Base-by-base conservation (phyloP, 2,329 filamentous ascomycete genomes). In the Paecilomyces niveus region DNA sequence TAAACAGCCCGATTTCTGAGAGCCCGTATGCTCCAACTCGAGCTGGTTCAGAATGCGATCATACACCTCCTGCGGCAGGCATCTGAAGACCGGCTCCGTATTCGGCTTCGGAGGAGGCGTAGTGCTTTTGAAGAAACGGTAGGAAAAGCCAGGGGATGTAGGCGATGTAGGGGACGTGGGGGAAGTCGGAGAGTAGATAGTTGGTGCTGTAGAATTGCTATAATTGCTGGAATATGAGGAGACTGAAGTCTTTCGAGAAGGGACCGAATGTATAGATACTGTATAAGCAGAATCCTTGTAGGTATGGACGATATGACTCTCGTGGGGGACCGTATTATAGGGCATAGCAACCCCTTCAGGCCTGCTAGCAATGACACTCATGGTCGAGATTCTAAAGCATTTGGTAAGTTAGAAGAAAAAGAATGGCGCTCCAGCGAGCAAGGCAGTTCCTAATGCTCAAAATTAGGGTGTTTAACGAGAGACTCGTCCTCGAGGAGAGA, bases 11-110 rank as follows among this genome's bases (percentile, higher is more conserved):
- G 71, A 65, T 39, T 75, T 71, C 32, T 68, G 64, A 11, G 72
- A 65, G 6, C 67, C 69, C 13, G 72, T 67, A 63, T 85, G 78
- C 26, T 81, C 63, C 8, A 68, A 64, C 57, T 81, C 75, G 39
- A 85, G 65, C 58, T 83, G 79, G 33, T 75, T 70, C 10, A 85
- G 62, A 39, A 86, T 82, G 58, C 77, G 81, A 58, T 82, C 78
- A 61, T 83, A 84, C 3, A 85, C 78, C 60, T 82, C 79, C 53
- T 75, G 70, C 0, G 83, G 83, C 6, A 85, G 63, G 18, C 73
- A 72, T 59, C 79, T 76, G 63, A 81, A 66, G 49, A 71, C 61
- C 22, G 72, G 68, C 51, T 73, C 69, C 26, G 68, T 29, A 29
- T 29, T 56, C 56, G 68, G 58, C 64, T 70, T 54, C 68, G 71